These are phyloP conservation scores for Penicillium sp. DNA, from an alignment of 2,329 filamentous ascomycete genomes.

Conservation along the genomic window DNA sequence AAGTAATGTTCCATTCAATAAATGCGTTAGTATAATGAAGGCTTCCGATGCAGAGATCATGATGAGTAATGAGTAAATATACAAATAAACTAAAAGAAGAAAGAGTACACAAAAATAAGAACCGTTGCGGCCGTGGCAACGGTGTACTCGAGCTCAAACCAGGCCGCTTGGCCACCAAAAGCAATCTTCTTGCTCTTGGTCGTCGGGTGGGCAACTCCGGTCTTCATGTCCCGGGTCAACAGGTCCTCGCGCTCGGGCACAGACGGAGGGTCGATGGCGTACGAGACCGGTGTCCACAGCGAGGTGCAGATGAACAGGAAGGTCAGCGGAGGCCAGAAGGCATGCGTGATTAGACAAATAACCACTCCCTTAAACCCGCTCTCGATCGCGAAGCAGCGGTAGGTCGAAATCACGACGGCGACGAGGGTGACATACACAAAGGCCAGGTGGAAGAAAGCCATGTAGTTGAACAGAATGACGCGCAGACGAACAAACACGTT, in stretches of 20 bases:
- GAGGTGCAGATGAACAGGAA: slow-evolving; percentile 57
- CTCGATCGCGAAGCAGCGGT: slow-evolving; percentile 49
- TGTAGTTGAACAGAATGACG: slow-evolving; percentile 56
- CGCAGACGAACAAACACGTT: slow-evolving; percentile 53
- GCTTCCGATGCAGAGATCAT: too few species aligned
- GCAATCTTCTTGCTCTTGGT: slow-evolving; percentile 54
- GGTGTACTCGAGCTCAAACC: slow-evolving; percentile 57
- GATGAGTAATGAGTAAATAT: slow-evolving; percentile 2
- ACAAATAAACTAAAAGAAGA: slow-evolving; percentile 26
- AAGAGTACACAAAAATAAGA: slow-evolving; percentile 49
- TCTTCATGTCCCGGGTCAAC: slow-evolving; percentile 53
- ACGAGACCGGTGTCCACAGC: slow-evolving; percentile 59
- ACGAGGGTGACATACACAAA: slow-evolving; percentile 56
- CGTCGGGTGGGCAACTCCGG: slow-evolving; percentile 49
- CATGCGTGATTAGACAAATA: slow-evolving; percentile 57
- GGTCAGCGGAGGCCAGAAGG: slow-evolving; percentile 60
- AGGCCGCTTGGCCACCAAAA: slow-evolving; percentile 54
- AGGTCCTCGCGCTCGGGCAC: slow-evolving; percentile 59
- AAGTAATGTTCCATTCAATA: too few species aligned
- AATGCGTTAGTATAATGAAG: too few species aligned
- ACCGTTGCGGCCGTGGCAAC: slow-evolving; percentile 51
- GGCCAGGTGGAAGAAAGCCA: slow-evolving; percentile 54
- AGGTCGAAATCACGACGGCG: slow-evolving; percentile 51
- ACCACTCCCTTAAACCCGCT: slow-evolving; percentile 44
- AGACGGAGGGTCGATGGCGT: slow-evolving; percentile 59